These are phyloP conservation scores for Juncus inflexus DNA, from an alignment of 176 grass and related monocot genomes.

Conservation along the genomic window DNA sequence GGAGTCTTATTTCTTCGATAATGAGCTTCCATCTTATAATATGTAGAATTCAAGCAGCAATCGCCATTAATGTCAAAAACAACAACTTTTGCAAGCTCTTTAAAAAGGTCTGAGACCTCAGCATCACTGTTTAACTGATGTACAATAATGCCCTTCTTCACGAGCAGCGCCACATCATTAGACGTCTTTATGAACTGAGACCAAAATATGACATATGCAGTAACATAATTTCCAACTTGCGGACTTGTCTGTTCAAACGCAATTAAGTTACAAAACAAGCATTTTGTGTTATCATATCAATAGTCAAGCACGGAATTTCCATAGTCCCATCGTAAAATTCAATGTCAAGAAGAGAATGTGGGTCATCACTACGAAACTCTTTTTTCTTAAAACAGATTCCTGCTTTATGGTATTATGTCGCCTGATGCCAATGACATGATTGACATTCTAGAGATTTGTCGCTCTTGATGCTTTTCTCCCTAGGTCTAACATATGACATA, in stretches of 20 bases:
- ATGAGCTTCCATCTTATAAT: conserved; percentile 16
- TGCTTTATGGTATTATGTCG: too few relatives aligned
- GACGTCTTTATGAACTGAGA: too few relatives aligned
- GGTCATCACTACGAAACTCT: too few relatives aligned
- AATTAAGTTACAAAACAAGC: conserved; percentile 17
- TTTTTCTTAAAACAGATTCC: too few relatives aligned
- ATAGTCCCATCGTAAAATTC: too few relatives aligned
- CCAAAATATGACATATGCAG: not conserved
- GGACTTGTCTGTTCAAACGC: conserved; percentile 28
- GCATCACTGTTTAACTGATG: conserved; percentile 28
- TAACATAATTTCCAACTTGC: not conserved
- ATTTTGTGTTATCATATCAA: conserved; percentile 10
- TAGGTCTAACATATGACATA: not conserved
- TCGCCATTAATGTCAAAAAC: not conserved
- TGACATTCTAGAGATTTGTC: too few relatives aligned
- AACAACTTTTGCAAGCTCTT: not conserved
- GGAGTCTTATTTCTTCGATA: too few relatives aligned
- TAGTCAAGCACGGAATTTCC: too few relatives aligned
- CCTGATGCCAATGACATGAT: too few relatives aligned
- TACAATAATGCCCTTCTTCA: conserved; percentile 24
- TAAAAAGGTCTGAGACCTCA: conserved; percentile 4
- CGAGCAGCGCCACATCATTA: conserved; percentile 13
- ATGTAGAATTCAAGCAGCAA: too few relatives aligned
- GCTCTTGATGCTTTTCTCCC: too few relatives aligned
- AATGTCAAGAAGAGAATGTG: too few relatives aligned